Conservation (phyloP, 352 stramenopile genomes). For the Phytophthora citricola region DNA sequence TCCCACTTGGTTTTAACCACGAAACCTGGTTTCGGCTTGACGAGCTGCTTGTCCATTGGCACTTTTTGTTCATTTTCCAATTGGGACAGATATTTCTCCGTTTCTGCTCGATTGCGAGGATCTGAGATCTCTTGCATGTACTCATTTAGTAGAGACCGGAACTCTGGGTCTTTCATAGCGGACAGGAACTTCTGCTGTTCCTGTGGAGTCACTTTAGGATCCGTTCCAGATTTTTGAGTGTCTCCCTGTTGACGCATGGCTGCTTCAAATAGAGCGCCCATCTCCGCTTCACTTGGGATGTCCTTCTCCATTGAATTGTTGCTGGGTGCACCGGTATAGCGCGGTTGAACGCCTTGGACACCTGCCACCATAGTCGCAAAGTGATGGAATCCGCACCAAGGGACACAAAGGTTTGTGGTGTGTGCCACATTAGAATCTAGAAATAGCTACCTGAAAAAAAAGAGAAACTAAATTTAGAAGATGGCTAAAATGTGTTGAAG, state of each 20-base stretch:
- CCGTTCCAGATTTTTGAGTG: conserved; percentile 1
- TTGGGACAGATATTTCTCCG: conserved; percentile 90
- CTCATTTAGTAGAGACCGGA: conserved; percentile 92
- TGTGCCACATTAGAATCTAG: conserved; percentile 6
- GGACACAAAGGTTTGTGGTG: conserved; percentile 16
- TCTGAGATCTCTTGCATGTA: conserved; percentile 96
- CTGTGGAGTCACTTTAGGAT: conserved; percentile 23
- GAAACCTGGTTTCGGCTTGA: conserved; percentile 88
- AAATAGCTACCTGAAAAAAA: conserved; percentile 8
- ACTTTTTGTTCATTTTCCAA: conserved; percentile 91
- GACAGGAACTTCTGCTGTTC: conserved; percentile 90
- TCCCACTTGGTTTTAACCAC: conserved; percentile 91
- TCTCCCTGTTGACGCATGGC: conserved; percentile 47
- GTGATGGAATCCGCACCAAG: conserved; percentile 14
- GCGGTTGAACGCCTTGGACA: neutral
- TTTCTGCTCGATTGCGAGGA: conserved; percentile 88
- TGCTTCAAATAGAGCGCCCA: conserved; percentile 56
- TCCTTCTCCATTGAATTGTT: conserved; percentile 26
- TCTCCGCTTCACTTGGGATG: conserved; percentile 46
- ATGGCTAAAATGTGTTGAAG: conserved; percentile 27
- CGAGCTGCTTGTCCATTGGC: conserved; percentile 84
- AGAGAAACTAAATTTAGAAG: conserved; percentile 3
- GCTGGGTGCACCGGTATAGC: neutral
- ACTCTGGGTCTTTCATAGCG: conserved; percentile 92
- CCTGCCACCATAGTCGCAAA: conserved; percentile 23